Evolutionary conservation across 495 filamentous ascomycete species (phyloP).

Genomic region (Chaetomidium leptoderma): DNA sequence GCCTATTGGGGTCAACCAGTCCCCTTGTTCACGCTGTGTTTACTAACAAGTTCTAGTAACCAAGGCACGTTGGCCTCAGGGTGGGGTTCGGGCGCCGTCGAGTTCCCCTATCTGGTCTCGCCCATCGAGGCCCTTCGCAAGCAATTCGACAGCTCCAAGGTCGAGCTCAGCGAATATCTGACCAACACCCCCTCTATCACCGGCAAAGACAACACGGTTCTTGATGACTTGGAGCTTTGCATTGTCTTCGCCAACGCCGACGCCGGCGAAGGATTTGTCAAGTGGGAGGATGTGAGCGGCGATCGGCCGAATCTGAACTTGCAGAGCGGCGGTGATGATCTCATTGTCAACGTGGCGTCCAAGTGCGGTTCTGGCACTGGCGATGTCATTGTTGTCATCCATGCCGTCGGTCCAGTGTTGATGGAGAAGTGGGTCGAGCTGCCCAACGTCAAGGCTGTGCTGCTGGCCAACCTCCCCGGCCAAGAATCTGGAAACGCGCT

Average conservation of each 20-base stretch:
- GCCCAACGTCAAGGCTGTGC: constrained; percentile 71
- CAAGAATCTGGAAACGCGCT: constrained; percentile 87
- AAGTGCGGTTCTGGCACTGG: constrained; percentile 62
- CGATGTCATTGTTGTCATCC: constrained; percentile 77
- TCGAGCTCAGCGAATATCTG: constrained; percentile 56
- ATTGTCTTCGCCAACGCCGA: constrained; percentile 62
- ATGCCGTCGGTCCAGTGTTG: constrained; percentile 82
- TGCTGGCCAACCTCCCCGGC: constrained; percentile 85
- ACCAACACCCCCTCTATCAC: constrained; percentile 47
- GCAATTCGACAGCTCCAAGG: constrained; percentile 56
- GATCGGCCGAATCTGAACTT: constrained; percentile 79
- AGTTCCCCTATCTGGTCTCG: constrained; percentile 76
- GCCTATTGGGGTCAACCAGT: background rate
- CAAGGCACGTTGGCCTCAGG: constrained; percentile 78
- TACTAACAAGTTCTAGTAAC: constrained; percentile 46
- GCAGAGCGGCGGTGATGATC: constrained; percentile 71
- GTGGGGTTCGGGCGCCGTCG: constrained; percentile 87
- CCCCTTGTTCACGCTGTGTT: background rate
- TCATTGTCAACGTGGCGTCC: constrained; percentile 66
- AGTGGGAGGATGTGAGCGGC: constrained; percentile 59
- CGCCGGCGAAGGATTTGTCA: constrained; percentile 62
- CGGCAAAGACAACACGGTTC: constrained; percentile 22
- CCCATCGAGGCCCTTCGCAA: constrained; percentile 62
- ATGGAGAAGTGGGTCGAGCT: constrained; percentile 81
- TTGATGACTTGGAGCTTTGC: constrained; percentile 60